Percentiles rank a stretch among this genome's conserved stretches.
These are phyloP conservation scores for Tylopilus plumbeoviolaceoides DNA, from an alignment of 768 basidiomycete genomes.

Conservation along the genomic window DNA sequence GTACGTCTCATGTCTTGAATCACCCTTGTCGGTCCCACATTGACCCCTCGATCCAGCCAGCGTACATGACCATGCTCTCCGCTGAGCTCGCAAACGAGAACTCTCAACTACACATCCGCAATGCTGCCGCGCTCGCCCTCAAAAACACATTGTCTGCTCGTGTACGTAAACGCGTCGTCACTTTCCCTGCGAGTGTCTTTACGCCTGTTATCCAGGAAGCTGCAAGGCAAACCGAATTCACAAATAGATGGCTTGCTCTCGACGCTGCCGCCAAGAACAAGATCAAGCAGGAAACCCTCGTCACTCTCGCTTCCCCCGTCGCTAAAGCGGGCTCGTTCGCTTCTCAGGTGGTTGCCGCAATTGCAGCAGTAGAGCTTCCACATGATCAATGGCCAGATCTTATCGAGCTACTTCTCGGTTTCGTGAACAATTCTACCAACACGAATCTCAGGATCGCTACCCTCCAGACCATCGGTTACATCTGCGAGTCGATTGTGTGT, in stretches of 20 bases:
- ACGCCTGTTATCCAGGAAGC: slow-evolving; percentile 51
- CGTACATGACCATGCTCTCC: slow-evolving; percentile 90
- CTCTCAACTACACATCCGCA: slow-evolving; percentile 70
- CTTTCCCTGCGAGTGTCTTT: slow-evolving; percentile 12
- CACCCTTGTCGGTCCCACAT: background rate
- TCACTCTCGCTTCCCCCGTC: slow-evolving; percentile 71
- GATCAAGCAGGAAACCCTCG: slow-evolving; percentile 85
- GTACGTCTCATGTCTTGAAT: slow-evolving; percentile 47
- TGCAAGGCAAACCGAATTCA: slow-evolving; percentile 69
- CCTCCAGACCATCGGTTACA: slow-evolving; percentile 92
- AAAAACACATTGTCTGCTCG: slow-evolving; percentile 92
- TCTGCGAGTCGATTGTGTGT: slow-evolving; percentile 95
- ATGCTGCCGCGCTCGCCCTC: slow-evolving; percentile 94
- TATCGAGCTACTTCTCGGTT: slow-evolving; percentile 82
- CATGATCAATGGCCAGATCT: slow-evolving; percentile 85
- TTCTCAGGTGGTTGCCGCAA: slow-evolving; percentile 90
- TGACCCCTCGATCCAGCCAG: slow-evolving; percentile 53
- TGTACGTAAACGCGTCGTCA: slow-evolving; percentile 50
- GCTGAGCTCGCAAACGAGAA: slow-evolving; percentile 77
- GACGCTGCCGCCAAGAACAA: slow-evolving; percentile 62
- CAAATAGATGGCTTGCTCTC: slow-evolving; percentile 80
- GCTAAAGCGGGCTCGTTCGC: slow-evolving; percentile 80
- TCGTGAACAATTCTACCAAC: slow-evolving; percentile 73
- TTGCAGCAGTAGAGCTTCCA: slow-evolving; percentile 91
- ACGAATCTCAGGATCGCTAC: slow-evolving; percentile 80